Evolutionary conservation across 1,284 basidiomycete genomes (phyloP).

Genomic region (Grifola frondosa): DNA sequence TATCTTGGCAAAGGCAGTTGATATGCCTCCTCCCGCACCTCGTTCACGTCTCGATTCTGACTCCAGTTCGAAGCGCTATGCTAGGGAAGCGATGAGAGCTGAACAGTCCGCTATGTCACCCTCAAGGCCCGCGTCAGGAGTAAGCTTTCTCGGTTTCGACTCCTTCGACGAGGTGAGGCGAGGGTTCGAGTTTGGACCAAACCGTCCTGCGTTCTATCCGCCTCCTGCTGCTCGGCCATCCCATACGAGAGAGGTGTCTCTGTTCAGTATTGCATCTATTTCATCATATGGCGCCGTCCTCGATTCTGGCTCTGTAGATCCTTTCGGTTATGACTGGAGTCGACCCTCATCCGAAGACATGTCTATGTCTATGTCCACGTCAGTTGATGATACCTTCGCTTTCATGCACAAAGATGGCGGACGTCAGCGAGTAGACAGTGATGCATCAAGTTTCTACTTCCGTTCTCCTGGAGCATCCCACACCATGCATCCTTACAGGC

Average conservation of each 20-base stretch:
- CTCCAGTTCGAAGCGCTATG: slow-evolving; percentile 38
- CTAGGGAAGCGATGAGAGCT: slow-evolving; percentile 23
- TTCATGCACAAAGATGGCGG: slow-evolving; percentile 49
- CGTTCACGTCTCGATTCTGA: slow-evolving; percentile 46
- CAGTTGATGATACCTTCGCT: slow-evolving; percentile 71
- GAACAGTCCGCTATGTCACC: slow-evolving; percentile 31
- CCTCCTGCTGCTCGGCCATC: slow-evolving; percentile 39
- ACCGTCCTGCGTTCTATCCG: slow-evolving; percentile 66
- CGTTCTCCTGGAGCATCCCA: slow-evolving; percentile 34
- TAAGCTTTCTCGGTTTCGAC: slow-evolving; percentile 69
- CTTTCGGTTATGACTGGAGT: slow-evolving; percentile 71
- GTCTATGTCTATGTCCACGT: slow-evolving; percentile 52
- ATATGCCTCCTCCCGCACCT: slow-evolving; percentile 26
- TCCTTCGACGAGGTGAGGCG: slow-evolving; percentile 73
- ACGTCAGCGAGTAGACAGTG: slow-evolving; percentile 66
- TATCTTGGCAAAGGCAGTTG: slow-evolving; percentile 50
- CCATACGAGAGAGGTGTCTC: slow-evolving; percentile 57
- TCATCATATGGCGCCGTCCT: slow-evolving; percentile 77
- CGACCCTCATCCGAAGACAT: slow-evolving; percentile 58
- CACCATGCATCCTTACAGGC: slow-evolving; percentile 25
- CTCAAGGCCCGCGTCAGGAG: slow-evolving; percentile 49
- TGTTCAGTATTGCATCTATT: slow-evolving; percentile 77
- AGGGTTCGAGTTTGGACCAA: slow-evolving; percentile 68
- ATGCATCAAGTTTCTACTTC: slow-evolving; percentile 77
- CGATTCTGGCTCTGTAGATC: slow-evolving; percentile 62